phyloP scores from a whole-genome alignment of 73 alveolate genomes.

The Paramecium caudatum region DNA sequence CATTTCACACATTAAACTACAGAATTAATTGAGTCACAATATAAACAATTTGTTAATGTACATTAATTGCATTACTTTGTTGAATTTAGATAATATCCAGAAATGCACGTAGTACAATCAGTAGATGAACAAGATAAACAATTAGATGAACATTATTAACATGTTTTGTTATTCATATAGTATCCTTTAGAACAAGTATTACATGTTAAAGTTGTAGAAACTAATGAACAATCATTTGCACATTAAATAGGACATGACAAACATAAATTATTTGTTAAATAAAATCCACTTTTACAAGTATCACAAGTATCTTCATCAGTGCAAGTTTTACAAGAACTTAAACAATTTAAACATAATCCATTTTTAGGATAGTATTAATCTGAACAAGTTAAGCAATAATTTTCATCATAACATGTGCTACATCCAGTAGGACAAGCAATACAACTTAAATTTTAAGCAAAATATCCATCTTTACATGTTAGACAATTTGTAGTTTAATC shows the following conservation, averaged over 20 bases:
- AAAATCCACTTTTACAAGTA: background rate
- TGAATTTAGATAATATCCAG: background rate
- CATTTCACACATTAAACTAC: too few relatives aligned
- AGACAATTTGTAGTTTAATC: background rate
- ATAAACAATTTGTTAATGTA: background rate
- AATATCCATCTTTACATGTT: background rate
- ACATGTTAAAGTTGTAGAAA: background rate
- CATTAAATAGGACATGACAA: background rate
- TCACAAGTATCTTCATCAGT: background rate
- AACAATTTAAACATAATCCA: background rate
- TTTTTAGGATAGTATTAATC: background rate
- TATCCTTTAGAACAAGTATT: conserved; percentile 3
- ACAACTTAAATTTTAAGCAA: background rate
- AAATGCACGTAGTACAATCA: background rate
- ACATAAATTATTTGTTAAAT: background rate
- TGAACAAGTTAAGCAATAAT: conserved; percentile 6
- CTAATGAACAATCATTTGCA: background rate
- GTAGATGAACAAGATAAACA: background rate
- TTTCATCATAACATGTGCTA: background rate
- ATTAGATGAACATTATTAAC: background rate
- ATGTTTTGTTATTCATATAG: background rate
- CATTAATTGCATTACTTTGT: background rate
- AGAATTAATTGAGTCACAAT: too few relatives aligned
- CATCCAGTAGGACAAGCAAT: background rate
- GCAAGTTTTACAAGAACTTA: background rate